These are phyloP conservation scores for Manihot esculenta DNA, from an alignment of 441 rosid species.

Conservation along the genomic window DNA sequence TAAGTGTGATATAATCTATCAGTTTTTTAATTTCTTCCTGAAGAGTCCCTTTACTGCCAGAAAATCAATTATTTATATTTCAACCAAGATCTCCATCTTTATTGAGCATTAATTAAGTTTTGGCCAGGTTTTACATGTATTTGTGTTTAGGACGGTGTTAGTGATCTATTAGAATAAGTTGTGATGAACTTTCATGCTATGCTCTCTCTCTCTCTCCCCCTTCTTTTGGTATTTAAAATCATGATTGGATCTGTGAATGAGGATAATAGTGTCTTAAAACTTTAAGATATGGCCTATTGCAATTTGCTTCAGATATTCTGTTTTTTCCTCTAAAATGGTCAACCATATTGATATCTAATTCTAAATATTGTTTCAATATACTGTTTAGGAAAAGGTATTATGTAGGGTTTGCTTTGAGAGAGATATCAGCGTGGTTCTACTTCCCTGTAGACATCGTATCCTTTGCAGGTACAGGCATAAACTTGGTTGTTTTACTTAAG, in stretches of 20 bases:
- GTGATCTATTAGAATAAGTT: neutral
- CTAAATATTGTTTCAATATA: neutral
- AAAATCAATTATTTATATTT: no score
- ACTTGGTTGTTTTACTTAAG: neutral
- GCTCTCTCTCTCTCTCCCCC: no score
- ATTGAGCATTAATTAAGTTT: no score
- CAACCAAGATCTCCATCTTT: no score
- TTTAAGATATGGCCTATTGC: neutral
- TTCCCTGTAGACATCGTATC: constrained; percentile 91
- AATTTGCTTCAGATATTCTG: neutral
- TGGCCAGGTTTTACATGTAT: no score
- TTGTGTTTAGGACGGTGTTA: neutral
- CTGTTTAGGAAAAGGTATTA: constrained; percentile 81
- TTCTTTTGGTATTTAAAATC: no score
- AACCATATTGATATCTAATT: neutral
- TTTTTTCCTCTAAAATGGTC: neutral
- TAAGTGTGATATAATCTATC: no score
- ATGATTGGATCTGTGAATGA: neutral
- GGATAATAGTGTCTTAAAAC: neutral
- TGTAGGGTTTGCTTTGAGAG: constrained; percentile 94
- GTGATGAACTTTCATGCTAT: neutral
- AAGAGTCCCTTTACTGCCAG: neutral
- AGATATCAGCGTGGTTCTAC: constrained; percentile 83
- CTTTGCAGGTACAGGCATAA: constrained; percentile 76
- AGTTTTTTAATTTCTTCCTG: neutral